Conservation (phyloP, 2,329 filamentous ascomycete genomes). For the Aspergillus sp. region DNA sequence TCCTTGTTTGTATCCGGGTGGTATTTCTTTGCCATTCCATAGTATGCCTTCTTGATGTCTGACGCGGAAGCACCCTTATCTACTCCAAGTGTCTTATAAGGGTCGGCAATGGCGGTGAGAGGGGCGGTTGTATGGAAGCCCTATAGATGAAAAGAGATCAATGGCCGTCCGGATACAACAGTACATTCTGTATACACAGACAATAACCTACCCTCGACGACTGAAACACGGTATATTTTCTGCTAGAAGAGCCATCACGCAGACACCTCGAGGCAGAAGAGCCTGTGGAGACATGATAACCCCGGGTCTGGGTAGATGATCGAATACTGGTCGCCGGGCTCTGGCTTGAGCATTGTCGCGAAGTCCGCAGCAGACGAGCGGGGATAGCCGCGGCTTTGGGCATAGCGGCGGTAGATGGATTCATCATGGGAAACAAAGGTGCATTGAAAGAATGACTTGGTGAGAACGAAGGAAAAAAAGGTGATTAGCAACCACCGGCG, state of each 20-base stretch:
- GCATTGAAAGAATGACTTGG: neutral
- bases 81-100: conserved; percentile 83
- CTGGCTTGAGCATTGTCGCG: conserved; percentile 35
- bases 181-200: neutral
- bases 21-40: conserved; percentile 93
- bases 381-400: conserved; percentile 40
- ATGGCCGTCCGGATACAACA: neutral
- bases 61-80: conserved; percentile 71
- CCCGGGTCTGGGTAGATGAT: conserved; percentile 30
- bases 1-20: conserved; percentile 99
- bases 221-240: conserved; percentile 17
- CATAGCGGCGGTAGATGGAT: conserved; percentile 33
- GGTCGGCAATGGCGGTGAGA: conserved; percentile 72
- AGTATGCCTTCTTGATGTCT: conserved; percentile 98
- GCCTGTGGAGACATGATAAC: conserved; percentile 28
- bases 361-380: conserved; percentile 37
- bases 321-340: conserved; percentile 20
- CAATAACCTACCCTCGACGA: conserved; percentile 28
- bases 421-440: conserved; percentile 29
- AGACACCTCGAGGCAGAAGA: conserved; percentile 21
- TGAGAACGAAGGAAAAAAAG: neutral
- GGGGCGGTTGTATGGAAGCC: conserved; percentile 42
- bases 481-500: too few species aligned
- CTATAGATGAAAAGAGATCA: conserved; percentile 15
- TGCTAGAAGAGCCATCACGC: conserved; percentile 19